Percentiles rank a stretch among this genome's conserved stretches.
Evolutionary conservation across 148 eudicot genomes (phyloP).

Genomic region (Fagopyrum homotropicum): DNA sequence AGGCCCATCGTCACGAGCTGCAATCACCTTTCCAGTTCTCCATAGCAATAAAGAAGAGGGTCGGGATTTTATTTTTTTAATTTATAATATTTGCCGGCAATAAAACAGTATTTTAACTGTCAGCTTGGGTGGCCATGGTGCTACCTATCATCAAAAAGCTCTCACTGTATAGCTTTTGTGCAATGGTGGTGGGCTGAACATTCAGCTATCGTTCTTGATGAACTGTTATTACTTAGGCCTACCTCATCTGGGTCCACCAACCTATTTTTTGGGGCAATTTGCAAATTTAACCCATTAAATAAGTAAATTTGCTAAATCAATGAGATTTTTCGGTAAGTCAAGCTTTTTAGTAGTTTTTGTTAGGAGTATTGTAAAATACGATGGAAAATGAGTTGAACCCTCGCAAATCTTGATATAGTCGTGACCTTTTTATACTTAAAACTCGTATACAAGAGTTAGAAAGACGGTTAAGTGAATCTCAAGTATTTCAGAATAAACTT

Average conservation of each 20-base stretch:
- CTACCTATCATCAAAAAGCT: constrained; percentile 9
- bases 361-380: too few species aligned
- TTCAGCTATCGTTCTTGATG: background rate
- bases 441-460: too few species aligned
- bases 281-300: background rate
- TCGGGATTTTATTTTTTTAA: constrained; percentile 18
- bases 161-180: background rate
- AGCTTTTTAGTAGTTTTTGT: background rate
- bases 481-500: too few species aligned
- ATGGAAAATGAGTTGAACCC: too few species aligned
- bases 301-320: background rate
- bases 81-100: constrained; percentile 50
- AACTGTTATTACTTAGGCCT: constrained; percentile 5
- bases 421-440: too few species aligned
- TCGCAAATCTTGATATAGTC: too few species aligned
- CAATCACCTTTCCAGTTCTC: constrained; percentile 55
- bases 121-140: constrained; percentile 13
- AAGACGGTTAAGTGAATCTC: too few species aligned
- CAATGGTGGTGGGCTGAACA: background rate
- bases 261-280: background rate
- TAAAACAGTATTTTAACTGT: constrained; percentile 61
- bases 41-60: constrained; percentile 27
- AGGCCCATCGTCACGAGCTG: constrained; percentile 34
- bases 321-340: background rate
- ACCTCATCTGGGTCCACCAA: constrained; percentile 2